phyloP scores from a whole-genome alignment of 1,284 basidiomycete genomes.

The Ganoderma multipileum region DNA sequence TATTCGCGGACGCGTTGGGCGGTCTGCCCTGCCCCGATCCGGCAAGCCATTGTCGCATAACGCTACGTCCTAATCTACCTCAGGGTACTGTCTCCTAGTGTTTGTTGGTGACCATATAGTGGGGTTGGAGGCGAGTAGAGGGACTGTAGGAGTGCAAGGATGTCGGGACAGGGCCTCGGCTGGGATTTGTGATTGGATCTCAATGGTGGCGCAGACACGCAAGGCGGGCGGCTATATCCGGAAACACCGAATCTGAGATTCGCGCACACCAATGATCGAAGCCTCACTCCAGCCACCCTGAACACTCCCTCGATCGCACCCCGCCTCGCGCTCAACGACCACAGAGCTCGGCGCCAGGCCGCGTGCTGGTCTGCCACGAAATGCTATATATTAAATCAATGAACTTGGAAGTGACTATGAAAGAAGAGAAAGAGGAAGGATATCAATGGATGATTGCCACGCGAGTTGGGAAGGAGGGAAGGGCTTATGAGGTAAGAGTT shows the following conservation, averaged over 20 bases:
- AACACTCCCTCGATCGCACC: slow-evolving; percentile 15
- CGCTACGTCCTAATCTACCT: not conserved
- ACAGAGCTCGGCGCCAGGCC: not conserved
- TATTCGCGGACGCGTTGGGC: not conserved
- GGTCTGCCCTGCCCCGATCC: not conserved
- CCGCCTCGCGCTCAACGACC: slow-evolving; percentile 8
- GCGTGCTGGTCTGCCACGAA: not conserved
- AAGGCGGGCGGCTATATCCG: slow-evolving; percentile 30
- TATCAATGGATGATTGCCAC: slow-evolving; percentile 4
- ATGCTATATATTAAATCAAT: not conserved
- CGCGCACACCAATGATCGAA: slow-evolving; percentile 29
- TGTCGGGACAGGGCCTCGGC: not conserved
- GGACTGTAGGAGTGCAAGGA: not conserved
- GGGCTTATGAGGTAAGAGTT: slow-evolving; percentile 34
- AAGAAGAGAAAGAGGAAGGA: not conserved
- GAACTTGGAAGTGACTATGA: not conserved
- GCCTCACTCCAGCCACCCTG: slow-evolving; percentile 23
- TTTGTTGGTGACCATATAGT: not conserved
- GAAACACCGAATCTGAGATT: slow-evolving; percentile 30
- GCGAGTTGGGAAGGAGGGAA: slow-evolving; percentile 18
- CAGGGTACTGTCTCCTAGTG: not conserved
- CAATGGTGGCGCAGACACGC: slow-evolving; percentile 19
- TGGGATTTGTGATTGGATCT: slow-evolving; percentile 8
- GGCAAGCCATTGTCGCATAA: not conserved
- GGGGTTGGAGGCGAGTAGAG: not conserved